Evolutionary conservation across 805 yeast genomes (phyloP).

Genomic region (Grigorovia jiainica): DNA sequence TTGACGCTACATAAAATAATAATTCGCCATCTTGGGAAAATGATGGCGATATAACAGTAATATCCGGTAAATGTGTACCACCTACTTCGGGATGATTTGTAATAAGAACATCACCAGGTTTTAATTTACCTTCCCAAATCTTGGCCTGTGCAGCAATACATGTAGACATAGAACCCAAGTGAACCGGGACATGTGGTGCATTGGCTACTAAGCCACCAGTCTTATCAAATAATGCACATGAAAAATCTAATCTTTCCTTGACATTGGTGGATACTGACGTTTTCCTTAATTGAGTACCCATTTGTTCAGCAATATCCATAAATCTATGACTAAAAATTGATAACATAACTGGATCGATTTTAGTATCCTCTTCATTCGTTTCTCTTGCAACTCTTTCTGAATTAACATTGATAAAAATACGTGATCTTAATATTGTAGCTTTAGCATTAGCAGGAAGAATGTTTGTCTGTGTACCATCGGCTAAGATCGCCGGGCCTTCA

Average conservation of each 20-base stretch:
- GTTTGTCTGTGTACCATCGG: slow-evolving; percentile 76
- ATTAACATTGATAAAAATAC: slow-evolving; percentile 40
- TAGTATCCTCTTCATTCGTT: slow-evolving; percentile 12
- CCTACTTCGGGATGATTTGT: slow-evolving; percentile 78
- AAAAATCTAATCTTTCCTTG: slow-evolving; percentile 73
- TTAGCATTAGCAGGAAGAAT: slow-evolving; percentile 53
- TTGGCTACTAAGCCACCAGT: slow-evolving; percentile 76
- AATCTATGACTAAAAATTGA: slow-evolving; percentile 77
- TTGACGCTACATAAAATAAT: slow-evolving; percentile 81
- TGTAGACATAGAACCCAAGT: slow-evolving; percentile 77
- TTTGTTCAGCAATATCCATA: slow-evolving; percentile 86
- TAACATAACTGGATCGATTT: slow-evolving; percentile 59
- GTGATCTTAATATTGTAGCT: slow-evolving; percentile 52
- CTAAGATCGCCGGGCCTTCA: slow-evolving; percentile 65
- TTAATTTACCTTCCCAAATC: slow-evolving; percentile 53
- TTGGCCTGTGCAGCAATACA: slow-evolving; percentile 60
- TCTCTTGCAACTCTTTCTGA: slow-evolving; percentile 8
- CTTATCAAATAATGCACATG: slow-evolving; percentile 74
- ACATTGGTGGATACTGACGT: slow-evolving; percentile 78
- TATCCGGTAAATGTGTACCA: slow-evolving; percentile 86
- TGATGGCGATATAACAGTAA: slow-evolving; percentile 88
- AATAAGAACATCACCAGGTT: slow-evolving; percentile 66
- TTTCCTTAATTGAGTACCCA: slow-evolving; percentile 73
- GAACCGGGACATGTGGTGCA: slow-evolving; percentile 86
- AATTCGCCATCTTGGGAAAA: slow-evolving; percentile 48